These are phyloP conservation scores for Sanguinoderma infundibulare DNA, from an alignment of 1,284 basidiomycete genomes.

Conservation along the genomic window DNA sequence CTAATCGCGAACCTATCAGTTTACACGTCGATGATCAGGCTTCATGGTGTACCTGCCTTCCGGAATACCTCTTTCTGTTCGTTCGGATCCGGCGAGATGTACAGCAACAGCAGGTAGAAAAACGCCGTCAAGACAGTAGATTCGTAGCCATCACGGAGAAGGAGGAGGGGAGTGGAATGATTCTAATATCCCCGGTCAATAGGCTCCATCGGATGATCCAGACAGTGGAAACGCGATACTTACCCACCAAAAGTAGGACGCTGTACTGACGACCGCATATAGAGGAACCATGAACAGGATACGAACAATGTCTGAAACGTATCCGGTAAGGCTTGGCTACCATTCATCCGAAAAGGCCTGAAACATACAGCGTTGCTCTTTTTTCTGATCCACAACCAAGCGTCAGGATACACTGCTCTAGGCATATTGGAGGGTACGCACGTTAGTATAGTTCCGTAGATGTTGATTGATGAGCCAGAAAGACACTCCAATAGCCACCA, in stretches of 20 bases:
- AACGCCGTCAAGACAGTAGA: slow-evolving; percentile 75
- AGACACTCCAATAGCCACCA: slow-evolving; percentile 58
- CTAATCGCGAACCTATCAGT: slow-evolving; percentile 13
- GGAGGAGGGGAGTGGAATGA: slow-evolving; percentile 64
- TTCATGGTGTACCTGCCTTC: slow-evolving; percentile 33
- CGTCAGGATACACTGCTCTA: slow-evolving; percentile 8
- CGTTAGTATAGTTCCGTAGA: slow-evolving; percentile 74
- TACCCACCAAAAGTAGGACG: slow-evolving; percentile 78
- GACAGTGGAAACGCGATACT: slow-evolving; percentile 22
- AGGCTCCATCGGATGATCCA: slow-evolving; percentile 3
- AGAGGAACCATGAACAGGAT: slow-evolving; percentile 82
- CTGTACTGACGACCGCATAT: slow-evolving; percentile 70
- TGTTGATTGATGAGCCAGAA: slow-evolving; percentile 78
- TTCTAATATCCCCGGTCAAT: slow-evolving; percentile 45
- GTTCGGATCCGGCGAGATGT: slow-evolving; percentile 66
- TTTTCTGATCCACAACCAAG: slow-evolving; percentile 48
- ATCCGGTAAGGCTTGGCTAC: not conserved
- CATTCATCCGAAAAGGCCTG: not conserved
- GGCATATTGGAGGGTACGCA: slow-evolving; percentile 31
- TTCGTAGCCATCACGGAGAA: slow-evolving; percentile 72
- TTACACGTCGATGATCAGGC: not conserved
- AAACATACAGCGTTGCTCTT: slow-evolving; percentile 64
- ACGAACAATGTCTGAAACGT: slow-evolving; percentile 62
- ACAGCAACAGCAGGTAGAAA: slow-evolving; percentile 78
- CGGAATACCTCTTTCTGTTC: slow-evolving; percentile 69